Evolutionary conservation across 2,329 filamentous ascomycete genomes (phyloP), one percentile per base, ranked within the genome.

Genomic region (Aureobasidium sp.): DNA sequence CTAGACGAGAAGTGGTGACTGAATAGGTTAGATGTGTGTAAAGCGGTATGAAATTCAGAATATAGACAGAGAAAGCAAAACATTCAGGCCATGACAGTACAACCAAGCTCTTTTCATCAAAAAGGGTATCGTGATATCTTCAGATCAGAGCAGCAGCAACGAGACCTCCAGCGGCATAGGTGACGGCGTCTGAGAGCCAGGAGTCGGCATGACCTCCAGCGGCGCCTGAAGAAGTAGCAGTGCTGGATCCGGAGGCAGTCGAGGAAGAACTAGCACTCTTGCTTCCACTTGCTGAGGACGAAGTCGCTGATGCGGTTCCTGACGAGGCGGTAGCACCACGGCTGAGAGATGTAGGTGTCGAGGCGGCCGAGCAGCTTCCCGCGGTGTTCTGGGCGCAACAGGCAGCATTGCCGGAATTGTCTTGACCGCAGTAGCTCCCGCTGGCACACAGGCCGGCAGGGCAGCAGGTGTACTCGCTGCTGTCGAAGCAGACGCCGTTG

Each of bases 351-450:
- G 60, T 61, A 22, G 60, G 60, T 31, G 49, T 56, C 14, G 60
- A 61, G 3, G 60, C 60, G 19, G 60, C 60, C 14, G 48, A 54
- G 42, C 60, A 61, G 60, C 29, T 56, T 15, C 60, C 60, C 5
- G 60, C 60, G 7, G 60, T 61, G 60, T 61, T 61, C 39, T 54
- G 49, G 15, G 60, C 60, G 60, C 60, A 61, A 24, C 60, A 61
- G 42, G 60, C 60, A 5, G n/a, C 49, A n/a, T 61, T 61, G 40
- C 60, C 60, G 9, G 37, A 33, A 31, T 8, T 39, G 42, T 61
- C 60, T 54, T 54, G 48, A 22, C 60, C 60, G 42, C 60, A 61
- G 49, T 61, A 61, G 60, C 42, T 56, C 12, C 50, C 60, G 22
- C 39, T 40, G 22, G 60, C 60, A 33, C 60, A 61, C 15, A 61